A percentile compares a stretch with the other conserved stretches of the same genome.
phyloP scores from a whole-genome alignment of 163 green algal genomes.

The Chlamydomonas reinhardtii region DNA sequence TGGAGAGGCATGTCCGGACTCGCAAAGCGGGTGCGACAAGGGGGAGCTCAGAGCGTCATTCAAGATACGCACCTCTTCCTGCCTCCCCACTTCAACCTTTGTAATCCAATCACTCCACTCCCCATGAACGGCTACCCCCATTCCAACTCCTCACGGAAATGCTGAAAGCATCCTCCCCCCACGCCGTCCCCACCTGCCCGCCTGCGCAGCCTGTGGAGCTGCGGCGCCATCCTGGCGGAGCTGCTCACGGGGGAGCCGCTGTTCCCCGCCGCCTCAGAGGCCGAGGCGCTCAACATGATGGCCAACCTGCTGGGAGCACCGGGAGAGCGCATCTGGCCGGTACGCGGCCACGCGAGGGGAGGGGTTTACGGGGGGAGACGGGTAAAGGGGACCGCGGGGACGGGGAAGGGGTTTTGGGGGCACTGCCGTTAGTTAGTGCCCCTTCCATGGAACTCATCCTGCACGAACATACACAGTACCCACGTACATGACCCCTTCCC shows the following conservation, averaged over 20 bases:
- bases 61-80: too few relatives aligned
- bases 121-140: too few relatives aligned
- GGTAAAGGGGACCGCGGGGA: neutral
- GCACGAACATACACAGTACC: too few relatives aligned
- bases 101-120: too few relatives aligned
- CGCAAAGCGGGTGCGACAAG: too few relatives aligned
- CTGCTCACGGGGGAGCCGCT: constrained; percentile 79
- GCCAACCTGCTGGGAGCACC: constrained; percentile 79
- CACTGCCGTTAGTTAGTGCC: too few relatives aligned
- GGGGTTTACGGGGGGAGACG: neutral
- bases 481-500: too few relatives aligned
- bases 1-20: too few relatives aligned
- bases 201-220: constrained; percentile 59
- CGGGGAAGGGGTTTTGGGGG: neutral
- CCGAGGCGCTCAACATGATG: constrained; percentile 74
- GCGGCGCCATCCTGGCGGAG: constrained; percentile 83
- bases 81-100: too few relatives aligned
- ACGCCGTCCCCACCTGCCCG: too few relatives aligned
- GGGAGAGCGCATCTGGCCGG: constrained; percentile 81
- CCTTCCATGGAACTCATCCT: too few relatives aligned
- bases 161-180: neutral
- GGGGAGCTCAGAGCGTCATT: too few relatives aligned
- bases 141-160: neutral
- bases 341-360: constrained; percentile 9
- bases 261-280: constrained; percentile 78